Percentiles rank a stretch among this genome's conserved stretches.
phyloP scores from a whole-genome alignment of 352 stramenopile genomes.

The Peronospora belbahrii region DNA sequence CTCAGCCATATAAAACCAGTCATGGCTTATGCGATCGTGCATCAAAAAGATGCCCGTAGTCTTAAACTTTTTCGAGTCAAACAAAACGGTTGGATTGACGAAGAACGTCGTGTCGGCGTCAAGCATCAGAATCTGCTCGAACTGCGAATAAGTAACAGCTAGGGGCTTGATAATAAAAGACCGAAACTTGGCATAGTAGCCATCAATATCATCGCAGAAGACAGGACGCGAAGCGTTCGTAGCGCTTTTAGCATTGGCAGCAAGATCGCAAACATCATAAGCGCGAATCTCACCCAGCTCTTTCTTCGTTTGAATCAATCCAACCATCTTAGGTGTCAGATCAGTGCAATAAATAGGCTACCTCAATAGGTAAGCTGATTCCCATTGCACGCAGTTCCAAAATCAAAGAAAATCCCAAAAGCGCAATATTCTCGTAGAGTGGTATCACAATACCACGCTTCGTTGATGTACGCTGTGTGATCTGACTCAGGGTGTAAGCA shows the following conservation, averaged over 20 bases:
- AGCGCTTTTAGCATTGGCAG: conserved; percentile 20
- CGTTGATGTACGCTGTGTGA: conserved; percentile 14
- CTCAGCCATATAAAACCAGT: conserved; percentile 26
- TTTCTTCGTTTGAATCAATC: conserved; percentile 26
- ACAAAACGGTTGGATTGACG: conserved; percentile 40
- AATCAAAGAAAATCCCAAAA: conserved; percentile 43
- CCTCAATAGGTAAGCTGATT: conserved; percentile 39
- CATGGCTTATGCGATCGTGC: conserved; percentile 41
- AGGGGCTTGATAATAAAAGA: conserved; percentile 54
- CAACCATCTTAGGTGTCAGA: conserved; percentile 29
- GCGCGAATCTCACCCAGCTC: conserved; percentile 14
- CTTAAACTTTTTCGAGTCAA: conserved; percentile 37
- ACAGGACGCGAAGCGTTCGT: conserved; percentile 22
- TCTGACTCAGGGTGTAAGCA: conserved; percentile 29
- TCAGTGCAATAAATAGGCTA: conserved; percentile 49
- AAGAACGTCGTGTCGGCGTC: conserved; percentile 59
- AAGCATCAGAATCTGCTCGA: conserved; percentile 54
- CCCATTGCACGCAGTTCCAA: conserved; percentile 38
- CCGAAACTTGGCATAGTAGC: conserved; percentile 36
- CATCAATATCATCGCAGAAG: conserved; percentile 34
- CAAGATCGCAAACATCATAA: conserved; percentile 28
- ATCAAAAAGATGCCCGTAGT: conserved; percentile 51
- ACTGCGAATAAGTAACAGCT: conserved; percentile 41
- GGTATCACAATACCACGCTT: conserved; percentile 50
- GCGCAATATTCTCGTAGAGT: conserved; percentile 36